These are phyloP conservation scores for Ogataea methanolica DNA, from an alignment of 805 yeast species.

Conservation along the genomic window DNA sequence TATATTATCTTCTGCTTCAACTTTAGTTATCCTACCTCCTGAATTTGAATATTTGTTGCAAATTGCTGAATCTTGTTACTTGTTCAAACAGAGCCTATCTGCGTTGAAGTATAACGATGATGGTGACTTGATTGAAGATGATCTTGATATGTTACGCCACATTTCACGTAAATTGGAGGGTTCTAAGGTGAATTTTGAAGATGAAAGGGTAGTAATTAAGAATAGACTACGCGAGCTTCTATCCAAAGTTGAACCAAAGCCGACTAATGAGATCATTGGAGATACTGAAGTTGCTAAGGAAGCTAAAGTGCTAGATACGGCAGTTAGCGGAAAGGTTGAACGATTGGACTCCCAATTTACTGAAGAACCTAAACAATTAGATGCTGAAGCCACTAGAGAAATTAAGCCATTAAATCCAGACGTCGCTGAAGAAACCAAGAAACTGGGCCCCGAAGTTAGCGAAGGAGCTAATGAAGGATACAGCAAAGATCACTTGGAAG, in stretches of 20 bases:
- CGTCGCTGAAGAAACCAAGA: too few relatives aligned
- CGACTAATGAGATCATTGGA: background rate
- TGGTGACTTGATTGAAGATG: constrained; percentile 16
- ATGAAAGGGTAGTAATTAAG: constrained; percentile 25
- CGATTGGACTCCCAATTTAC: too few relatives aligned
- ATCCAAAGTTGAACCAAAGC: background rate
- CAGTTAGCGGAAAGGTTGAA: too few relatives aligned
- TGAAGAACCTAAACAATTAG: too few relatives aligned
- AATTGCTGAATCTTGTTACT: constrained; percentile 8
- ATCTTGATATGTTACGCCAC: constrained; percentile 32
- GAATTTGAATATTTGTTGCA: constrained; percentile 12
- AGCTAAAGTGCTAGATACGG: too few relatives aligned
- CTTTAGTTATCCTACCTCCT: constrained; percentile 12
- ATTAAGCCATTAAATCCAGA: too few relatives aligned
- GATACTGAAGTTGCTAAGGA: background rate
- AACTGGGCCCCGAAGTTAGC: too few relatives aligned
- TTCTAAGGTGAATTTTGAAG: constrained; percentile 26
- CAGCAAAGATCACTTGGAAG: too few relatives aligned
- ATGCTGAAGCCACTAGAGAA: too few relatives aligned
- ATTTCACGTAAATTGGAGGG: constrained; percentile 47
- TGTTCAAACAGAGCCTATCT: constrained; percentile 7
- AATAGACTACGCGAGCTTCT: constrained; percentile 19
- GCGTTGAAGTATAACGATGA: constrained; percentile 14
- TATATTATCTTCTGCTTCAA: constrained; percentile 9
- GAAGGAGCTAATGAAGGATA: too few relatives aligned